Percentiles rank a stretch among this genome's conserved stretches.
phyloP scores from a whole-genome alignment of 768 basidiomycete genomes.

The Lactarius pseudohatsudake region DNA sequence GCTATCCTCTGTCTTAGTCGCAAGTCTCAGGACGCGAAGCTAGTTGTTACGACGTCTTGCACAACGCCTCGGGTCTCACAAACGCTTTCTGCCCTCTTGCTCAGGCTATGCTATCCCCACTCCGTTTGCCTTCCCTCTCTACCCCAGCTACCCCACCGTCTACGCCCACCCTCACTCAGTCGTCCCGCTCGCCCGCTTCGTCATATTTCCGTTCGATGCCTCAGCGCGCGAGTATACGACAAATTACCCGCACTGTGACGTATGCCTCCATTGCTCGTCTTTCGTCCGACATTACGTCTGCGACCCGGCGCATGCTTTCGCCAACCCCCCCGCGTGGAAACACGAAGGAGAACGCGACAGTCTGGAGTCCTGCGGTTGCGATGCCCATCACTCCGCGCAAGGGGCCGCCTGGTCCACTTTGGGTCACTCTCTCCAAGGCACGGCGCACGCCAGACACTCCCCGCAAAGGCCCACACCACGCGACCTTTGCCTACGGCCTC shows the following conservation, averaged over 20 bases:
- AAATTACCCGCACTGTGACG: not conserved
- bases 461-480: not conserved
- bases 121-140: not conserved
- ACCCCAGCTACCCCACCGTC: not conserved
- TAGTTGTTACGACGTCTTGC: not conserved
- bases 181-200: not conserved
- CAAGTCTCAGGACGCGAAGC: not conserved
- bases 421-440: not conserved
- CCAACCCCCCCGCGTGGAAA: not conserved
- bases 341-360: not conserved
- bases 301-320: slow-evolving; percentile 8
- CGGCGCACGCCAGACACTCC: not conserved
- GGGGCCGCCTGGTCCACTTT: not conserved
- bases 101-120: not conserved
- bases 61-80: not conserved
- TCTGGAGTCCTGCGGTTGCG: not conserved
- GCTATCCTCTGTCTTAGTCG: not conserved
- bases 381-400: slow-evolving; percentile 1
- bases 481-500: not conserved
- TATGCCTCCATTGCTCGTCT: slow-evolving; percentile 4
- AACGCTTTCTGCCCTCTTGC: not conserved
- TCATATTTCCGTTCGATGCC: slow-evolving; percentile 1
- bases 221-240: not conserved
- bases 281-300: slow-evolving; percentile 5
- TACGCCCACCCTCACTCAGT: not conserved